These are phyloP conservation scores for Ophiocordyceps camponoti-leonardi DNA, from an alignment of 2,329 filamentous ascomycete species.

Conservation along the genomic window DNA sequence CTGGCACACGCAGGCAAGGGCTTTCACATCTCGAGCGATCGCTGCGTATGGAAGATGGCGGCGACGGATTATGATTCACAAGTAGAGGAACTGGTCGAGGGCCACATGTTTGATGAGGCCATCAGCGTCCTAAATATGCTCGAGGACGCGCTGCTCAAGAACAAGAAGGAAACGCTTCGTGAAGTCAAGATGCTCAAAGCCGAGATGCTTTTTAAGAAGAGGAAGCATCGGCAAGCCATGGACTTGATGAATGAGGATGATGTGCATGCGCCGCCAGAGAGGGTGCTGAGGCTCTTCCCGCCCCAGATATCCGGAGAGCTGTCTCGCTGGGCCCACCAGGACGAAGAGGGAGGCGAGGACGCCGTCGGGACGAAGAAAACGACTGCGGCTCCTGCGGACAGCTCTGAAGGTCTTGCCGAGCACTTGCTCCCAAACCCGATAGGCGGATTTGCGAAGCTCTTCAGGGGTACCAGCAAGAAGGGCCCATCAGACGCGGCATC, in stretches of 20 bases:
- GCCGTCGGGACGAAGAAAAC: constrained; percentile 14
- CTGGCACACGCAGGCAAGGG: constrained; percentile 93
- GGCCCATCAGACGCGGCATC: constrained; percentile 37
- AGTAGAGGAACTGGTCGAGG: constrained; percentile 62
- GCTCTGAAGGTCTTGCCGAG: constrained; percentile 9
- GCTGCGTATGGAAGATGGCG: constrained; percentile 91
- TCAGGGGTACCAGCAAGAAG: constrained; percentile 29
- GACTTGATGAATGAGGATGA: constrained; percentile 75
- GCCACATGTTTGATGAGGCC: constrained; percentile 69
- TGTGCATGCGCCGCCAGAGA: constrained; percentile 74
- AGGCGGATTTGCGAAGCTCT: constrained; percentile 35
- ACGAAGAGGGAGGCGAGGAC: constrained; percentile 24
- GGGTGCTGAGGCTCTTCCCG: constrained; percentile 75
- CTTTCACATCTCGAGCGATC: constrained; percentile 82
- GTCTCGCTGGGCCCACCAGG: constrained; percentile 33
- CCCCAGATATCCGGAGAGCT: constrained; percentile 68
- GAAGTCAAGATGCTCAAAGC: constrained; percentile 88
- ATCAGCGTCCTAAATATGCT: constrained; percentile 79
- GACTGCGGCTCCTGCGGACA: constrained; percentile 11
- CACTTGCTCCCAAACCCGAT: constrained; percentile 20
- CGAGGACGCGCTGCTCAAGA: constrained; percentile 73
- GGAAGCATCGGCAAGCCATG: constrained; percentile 70
- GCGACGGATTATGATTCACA: constrained; percentile 84
- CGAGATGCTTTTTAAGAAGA: constrained; percentile 63
- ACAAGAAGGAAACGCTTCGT: constrained; percentile 66